Conservation (phyloP, 2,329 filamentous ascomycete species). For the Orbilia blumenaviensis region DNA sequence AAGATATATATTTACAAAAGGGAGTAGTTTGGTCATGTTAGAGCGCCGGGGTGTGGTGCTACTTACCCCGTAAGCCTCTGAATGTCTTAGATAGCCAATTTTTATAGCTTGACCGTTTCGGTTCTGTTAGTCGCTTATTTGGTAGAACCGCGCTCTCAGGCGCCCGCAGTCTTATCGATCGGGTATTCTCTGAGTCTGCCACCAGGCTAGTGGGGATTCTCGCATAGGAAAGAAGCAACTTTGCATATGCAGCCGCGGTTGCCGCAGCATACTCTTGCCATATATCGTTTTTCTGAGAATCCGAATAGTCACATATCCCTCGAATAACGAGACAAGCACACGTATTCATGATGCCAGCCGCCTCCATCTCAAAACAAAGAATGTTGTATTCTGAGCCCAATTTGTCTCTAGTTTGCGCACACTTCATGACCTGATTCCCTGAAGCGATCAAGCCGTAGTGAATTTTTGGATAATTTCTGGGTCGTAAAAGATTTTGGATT, state of each 20-base stretch:
- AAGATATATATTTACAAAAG: too few relatives aligned
- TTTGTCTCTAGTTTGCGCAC: neutral
- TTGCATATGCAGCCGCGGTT: slow-evolving; percentile 3
- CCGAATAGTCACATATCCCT: slow-evolving; percentile 33
- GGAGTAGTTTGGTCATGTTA: too few relatives aligned
- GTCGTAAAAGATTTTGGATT: too few relatives aligned
- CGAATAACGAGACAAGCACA: slow-evolving; percentile 17
- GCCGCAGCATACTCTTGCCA: slow-evolving; percentile 35
- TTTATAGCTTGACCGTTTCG: too few relatives aligned
- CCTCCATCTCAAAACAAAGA: slow-evolving; percentile 39
- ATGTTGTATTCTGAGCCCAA: neutral
- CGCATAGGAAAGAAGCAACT: neutral
- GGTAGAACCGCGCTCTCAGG: too few relatives aligned
- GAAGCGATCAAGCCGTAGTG: slow-evolving; percentile 44
- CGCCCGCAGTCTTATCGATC: too few relatives aligned
- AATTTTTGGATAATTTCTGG: neutral
- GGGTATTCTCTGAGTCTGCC: too few relatives aligned
- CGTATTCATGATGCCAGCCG: slow-evolving; percentile 6
- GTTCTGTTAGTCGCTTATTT: too few relatives aligned
- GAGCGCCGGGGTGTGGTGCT: too few relatives aligned
- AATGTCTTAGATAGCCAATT: too few relatives aligned
- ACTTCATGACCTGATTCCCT: slow-evolving; percentile 21
- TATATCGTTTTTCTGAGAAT: slow-evolving; percentile 19
- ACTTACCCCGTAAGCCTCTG: too few relatives aligned
- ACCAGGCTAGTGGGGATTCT: too few relatives aligned